Percentiles rank a stretch among this genome's conserved stretches.
These are phyloP conservation scores for Lonicera japonica DNA, from an alignment of 129 eudicot genomes.

Conservation along the genomic window DNA sequence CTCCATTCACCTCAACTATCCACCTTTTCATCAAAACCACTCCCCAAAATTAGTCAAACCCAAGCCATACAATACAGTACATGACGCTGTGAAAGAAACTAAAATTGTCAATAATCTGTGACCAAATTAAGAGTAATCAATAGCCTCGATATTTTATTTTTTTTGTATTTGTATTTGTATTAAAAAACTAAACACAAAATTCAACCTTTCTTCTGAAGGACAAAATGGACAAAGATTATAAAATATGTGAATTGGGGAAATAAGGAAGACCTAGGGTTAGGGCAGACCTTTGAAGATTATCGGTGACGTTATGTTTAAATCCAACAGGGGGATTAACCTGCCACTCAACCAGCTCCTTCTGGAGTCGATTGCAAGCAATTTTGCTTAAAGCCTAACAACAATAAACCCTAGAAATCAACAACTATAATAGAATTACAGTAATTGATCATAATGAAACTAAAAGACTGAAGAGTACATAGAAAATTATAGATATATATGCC, in stretches of 20 bases:
- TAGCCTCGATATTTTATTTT: too few relatives aligned
- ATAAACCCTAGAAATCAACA: background rate
- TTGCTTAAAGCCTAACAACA: constrained; percentile 64
- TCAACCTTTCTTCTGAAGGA: background rate
- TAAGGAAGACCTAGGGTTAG: background rate
- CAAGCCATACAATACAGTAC: background rate
- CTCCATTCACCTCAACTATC: constrained; percentile 91
- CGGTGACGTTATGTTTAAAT: constrained; percentile 72
- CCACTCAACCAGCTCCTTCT: constrained; percentile 98
- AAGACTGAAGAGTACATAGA: background rate
- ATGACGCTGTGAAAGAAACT: background rate
- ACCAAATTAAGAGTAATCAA: too few relatives aligned
- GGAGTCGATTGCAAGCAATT: constrained; percentile 87
- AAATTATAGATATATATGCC: background rate
- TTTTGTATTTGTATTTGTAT: too few relatives aligned
- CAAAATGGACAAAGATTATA: too few relatives aligned
- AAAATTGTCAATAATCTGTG: too few relatives aligned
- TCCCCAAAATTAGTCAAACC: background rate
- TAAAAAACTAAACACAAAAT: too few relatives aligned
- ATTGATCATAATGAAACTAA: background rate
- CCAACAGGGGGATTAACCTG: constrained; percentile 91
- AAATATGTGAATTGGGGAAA: too few relatives aligned
- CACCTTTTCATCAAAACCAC: constrained; percentile 41
- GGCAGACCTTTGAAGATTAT: constrained; percentile 80
- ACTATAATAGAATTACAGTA: constrained; percentile 7